Conservation (phyloP, 2,329 filamentous ascomycete species). For the Fusarium drepaniforme region DNA sequence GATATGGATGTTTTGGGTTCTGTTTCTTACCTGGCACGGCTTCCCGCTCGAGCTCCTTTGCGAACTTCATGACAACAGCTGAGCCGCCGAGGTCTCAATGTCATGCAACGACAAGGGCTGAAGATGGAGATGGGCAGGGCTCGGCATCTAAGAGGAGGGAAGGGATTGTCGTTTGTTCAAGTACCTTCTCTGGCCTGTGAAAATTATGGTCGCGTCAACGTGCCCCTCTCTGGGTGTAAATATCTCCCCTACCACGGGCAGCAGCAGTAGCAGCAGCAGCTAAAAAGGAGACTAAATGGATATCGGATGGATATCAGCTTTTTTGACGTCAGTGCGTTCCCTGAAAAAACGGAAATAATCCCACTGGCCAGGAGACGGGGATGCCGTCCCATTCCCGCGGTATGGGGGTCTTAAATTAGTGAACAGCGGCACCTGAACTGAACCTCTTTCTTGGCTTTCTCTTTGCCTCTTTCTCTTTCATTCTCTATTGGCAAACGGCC, state of each 20-base stretch:
- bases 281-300: neutral
- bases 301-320: neutral
- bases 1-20: neutral
- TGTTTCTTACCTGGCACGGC: constrained; percentile 78
- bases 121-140: constrained; percentile 17
- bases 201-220: constrained; percentile 23
- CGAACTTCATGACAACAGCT: constrained; percentile 69
- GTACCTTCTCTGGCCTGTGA: constrained; percentile 1
- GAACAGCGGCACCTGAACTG: neutral
- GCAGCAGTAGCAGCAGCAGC: neutral
- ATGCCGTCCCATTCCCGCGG: neutral
- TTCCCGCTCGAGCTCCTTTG: constrained; percentile 86
- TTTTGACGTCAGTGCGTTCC: constrained; percentile 41
- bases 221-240: constrained; percentile 32
- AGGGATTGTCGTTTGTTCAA: constrained; percentile 4
- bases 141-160: constrained; percentile 31
- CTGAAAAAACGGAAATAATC: constrained; percentile 11
- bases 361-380: constrained; percentile 20
- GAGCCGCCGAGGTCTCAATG: constrained; percentile 8
- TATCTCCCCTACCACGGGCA: constrained; percentile 1
- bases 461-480: neutral
- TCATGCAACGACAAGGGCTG: constrained; percentile 24
- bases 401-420: neutral
- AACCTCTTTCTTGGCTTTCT: neutral
- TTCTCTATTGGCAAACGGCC: neutral